phyloP scores from a whole-genome alignment of 2,329 filamentous ascomycete species.

The Colletotrichum noveboracense region DNA sequence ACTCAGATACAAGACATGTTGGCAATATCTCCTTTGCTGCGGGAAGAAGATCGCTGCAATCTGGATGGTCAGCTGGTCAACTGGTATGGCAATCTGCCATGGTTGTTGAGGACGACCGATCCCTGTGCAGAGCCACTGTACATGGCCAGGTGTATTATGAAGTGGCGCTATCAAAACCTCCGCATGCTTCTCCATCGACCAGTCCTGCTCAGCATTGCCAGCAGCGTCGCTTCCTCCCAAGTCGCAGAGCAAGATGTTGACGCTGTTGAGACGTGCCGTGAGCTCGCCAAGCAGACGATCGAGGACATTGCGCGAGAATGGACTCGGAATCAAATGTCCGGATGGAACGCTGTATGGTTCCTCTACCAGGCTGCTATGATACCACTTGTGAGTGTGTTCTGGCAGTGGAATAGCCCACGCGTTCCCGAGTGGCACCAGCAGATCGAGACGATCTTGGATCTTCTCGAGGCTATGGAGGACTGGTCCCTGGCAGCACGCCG shows the following conservation, averaged over 20 bases:
- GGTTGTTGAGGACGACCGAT: constrained; percentile 67
- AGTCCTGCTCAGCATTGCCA: constrained; percentile 69
- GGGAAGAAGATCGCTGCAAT: constrained; percentile 67
- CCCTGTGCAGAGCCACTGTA: constrained; percentile 74
- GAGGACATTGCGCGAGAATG: constrained; percentile 75
- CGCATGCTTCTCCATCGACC: constrained; percentile 79
- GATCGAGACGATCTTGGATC: constrained; percentile 62
- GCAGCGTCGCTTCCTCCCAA: constrained; percentile 53
- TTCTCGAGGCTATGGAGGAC: constrained; percentile 68
- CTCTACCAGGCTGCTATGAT: constrained; percentile 83
- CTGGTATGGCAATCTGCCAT: constrained; percentile 76
- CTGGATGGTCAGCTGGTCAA: constrained; percentile 72
- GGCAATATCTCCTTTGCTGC: constrained; percentile 70
- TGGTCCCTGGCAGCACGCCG: constrained; percentile 69
- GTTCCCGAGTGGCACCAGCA: constrained; percentile 60
- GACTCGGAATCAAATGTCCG: constrained; percentile 75
- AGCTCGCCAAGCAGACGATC: constrained; percentile 73
- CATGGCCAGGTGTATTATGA: constrained; percentile 76
- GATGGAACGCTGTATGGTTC: constrained; percentile 85
- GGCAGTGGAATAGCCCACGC: constrained; percentile 60
- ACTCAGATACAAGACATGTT: constrained; percentile 79
- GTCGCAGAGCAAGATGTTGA: constrained; percentile 66
- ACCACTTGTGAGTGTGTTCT: constrained; percentile 76
- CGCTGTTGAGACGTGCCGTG: constrained; percentile 71
- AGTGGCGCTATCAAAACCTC: constrained; percentile 82